A percentile compares a stretch with the other conserved stretches of the same genome.
These are phyloP conservation scores for Cryptococcus sp. DNA, from an alignment of 1,284 basidiomycete species.

Conservation along the genomic window DNA sequence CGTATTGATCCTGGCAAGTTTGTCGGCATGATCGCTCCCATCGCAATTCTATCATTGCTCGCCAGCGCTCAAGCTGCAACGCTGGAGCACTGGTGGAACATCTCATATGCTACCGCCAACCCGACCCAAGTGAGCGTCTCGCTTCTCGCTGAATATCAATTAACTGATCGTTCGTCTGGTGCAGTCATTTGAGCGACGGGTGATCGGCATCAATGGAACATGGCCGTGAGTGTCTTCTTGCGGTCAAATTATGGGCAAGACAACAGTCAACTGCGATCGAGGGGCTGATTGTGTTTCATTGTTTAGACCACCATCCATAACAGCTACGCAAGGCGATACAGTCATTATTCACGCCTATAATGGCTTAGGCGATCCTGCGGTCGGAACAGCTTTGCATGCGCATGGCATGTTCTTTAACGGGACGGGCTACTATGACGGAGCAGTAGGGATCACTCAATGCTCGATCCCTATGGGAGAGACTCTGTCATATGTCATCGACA, in stretches of 20 bases:
- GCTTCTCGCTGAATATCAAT: not conserved
- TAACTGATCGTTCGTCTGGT: not conserved
- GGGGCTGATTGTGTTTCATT: not conserved
- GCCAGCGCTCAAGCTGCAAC: constrained; percentile 32
- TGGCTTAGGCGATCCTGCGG: constrained; percentile 63
- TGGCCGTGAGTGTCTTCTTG: constrained; percentile 71
- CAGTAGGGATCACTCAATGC: constrained; percentile 77
- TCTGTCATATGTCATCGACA: constrained; percentile 78
- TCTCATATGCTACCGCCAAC: constrained; percentile 52
- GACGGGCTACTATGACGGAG: constrained; percentile 83
- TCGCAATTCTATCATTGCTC: not conserved
- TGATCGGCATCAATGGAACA: constrained; percentile 81
- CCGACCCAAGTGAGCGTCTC: constrained; percentile 50
- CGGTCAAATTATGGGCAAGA: not conserved
- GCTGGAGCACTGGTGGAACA: constrained; percentile 54
- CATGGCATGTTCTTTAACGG: constrained; percentile 92
- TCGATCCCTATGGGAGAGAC: constrained; percentile 75
- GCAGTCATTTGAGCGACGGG: constrained; percentile 60
- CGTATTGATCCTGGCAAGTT: not conserved
- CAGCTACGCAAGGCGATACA: constrained; percentile 68
- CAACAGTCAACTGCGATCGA: not conserved
- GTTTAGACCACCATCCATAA: constrained; percentile 71
- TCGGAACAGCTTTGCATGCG: constrained; percentile 62
- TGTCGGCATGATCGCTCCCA: not conserved
- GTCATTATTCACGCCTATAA: constrained; percentile 68